These are phyloP conservation scores for Gossypium laxum DNA, from an alignment of 441 rosid species.

Conservation along the genomic window DNA sequence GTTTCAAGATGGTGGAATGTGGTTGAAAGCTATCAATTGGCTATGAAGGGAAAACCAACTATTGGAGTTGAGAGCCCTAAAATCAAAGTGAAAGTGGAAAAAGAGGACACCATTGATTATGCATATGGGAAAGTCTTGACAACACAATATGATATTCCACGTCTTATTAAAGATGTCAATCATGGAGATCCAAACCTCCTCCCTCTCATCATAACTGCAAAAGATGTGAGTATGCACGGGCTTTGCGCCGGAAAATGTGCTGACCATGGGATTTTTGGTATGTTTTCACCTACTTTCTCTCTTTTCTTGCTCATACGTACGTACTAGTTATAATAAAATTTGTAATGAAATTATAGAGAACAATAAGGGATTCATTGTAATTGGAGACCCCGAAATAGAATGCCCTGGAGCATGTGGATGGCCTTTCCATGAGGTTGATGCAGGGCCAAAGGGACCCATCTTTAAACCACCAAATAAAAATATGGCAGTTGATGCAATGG, in stretches of 20 bases:
- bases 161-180: constrained; percentile 18
- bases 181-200: constrained; percentile 22
- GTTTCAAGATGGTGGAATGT: constrained; percentile 53
- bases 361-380: constrained; percentile 34
- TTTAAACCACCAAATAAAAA: constrained; percentile 48
- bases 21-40: constrained; percentile 41
- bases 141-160: constrained; percentile 13
- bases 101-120: constrained; percentile 23
- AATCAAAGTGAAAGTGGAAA: constrained; percentile 27
- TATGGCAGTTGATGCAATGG: constrained; percentile 50
- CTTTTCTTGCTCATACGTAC: neutral
- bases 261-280: constrained; percentile 23
- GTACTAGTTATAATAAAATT: neutral
- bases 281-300: neutral
- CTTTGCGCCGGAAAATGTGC: constrained; percentile 51
- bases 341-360: constrained; percentile 8
- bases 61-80: neutral
- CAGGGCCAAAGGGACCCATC: constrained; percentile 33
- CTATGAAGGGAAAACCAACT: neutral
- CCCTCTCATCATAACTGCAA: constrained; percentile 34
- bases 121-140: constrained; percentile 37
- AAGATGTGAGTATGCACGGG: constrained; percentile 35
- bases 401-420: constrained; percentile 60
- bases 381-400: constrained; percentile 45
- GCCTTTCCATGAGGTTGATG: constrained; percentile 42